Base-by-base conservation (phyloP, 306 rosid species). In the Prosopis cineraria region DNA sequence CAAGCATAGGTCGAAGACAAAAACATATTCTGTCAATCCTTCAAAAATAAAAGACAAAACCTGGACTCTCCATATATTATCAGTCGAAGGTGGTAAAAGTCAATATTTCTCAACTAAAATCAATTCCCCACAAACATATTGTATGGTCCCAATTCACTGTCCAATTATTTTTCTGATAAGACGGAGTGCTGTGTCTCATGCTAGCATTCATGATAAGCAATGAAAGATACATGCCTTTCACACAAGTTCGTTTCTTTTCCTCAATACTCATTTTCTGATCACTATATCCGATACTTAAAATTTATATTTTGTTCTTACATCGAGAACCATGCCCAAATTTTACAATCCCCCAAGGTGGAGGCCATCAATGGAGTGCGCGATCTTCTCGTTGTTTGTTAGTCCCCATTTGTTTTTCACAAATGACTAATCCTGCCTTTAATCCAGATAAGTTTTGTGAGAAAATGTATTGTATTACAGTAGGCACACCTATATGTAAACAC, bases 181-280 rank as follows among this genome's bases (percentile, higher is more conserved):
- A 80, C 59, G 40, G 29, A 47, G 22, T 66, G 56, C 70, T 67
- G 41, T 72, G 80, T 80, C 82, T 65, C 77, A 31, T 70, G 53
- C 20, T 47, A 37, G n/a, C 79, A 71, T 58, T 80, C 59, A 72
- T 34, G 84, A 84, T 84, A 84, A 79, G 82, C 31, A 47, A 84
- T 65, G 84, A 34, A 71, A 76, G 81, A 79, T 71, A 76, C 73
- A 10, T 75, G 87, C 48, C 62, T 75, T 79, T 79, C 74, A 76
- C 71, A 27, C 73, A 66, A 17, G 58, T 41, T 66, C 17, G 64
- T 10, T 43, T 66, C 39, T 67, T 68, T 37, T 56, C 73, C 81
- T 71, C 73, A 75, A 62, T 53, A 33, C 43, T 63, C 72, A 60
- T 60, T 48, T 77, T 72, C 56, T 12, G 29, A 62, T n/a, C n/a